Percentiles rank a stretch among this genome's conserved stretches.
Conservation (phyloP, 495 filamentous ascomycete species). For the Penicillium fimorum region DNA sequence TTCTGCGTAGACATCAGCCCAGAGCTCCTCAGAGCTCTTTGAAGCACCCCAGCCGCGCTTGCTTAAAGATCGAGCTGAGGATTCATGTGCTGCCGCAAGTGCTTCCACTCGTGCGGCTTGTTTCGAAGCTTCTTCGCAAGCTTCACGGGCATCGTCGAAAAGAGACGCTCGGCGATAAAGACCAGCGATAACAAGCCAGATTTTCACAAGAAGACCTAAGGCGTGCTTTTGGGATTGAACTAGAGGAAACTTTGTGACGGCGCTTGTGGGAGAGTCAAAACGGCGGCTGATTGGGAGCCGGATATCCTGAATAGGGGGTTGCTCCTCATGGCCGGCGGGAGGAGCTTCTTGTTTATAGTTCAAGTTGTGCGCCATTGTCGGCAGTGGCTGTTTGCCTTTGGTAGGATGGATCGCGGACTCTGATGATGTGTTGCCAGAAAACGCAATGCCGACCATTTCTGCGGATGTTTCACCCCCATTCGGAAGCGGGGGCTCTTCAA, state of each 20-base stretch:
- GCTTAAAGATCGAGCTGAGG: conserved; percentile 52
- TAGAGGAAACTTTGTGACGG: conserved; percentile 38
- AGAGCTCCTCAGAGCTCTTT: conserved; percentile 74
- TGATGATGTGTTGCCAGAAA: conserved; percentile 30
- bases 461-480: conserved; percentile 19
- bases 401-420: conserved; percentile 22
- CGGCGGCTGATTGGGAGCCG: conserved; percentile 47
- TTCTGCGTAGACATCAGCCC: conserved; percentile 78
- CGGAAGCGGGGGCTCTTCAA: conserved; percentile 19
- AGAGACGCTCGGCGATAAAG: conserved; percentile 82
- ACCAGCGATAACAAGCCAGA: conserved; percentile 86
- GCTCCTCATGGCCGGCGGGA: conserved; percentile 46
- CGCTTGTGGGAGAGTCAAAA: conserved; percentile 44
- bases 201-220: conserved; percentile 62
- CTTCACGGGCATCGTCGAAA: conserved; percentile 71
- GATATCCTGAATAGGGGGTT: conserved; percentile 53
- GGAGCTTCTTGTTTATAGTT: conserved; percentile 40
- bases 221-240: conserved; percentile 54
- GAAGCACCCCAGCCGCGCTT: conserved; percentile 69
- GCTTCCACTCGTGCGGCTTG: conserved; percentile 54
- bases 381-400: conserved; percentile 42
- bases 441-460: conserved; percentile 45
- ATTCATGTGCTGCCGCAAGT: conserved; percentile 42
- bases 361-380: conserved; percentile 51
- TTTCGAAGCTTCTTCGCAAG: conserved; percentile 76